phyloP scores from a whole-genome alignment of 2,329 filamentous ascomycete species.

The Stagonosporopsis rhizophila region DNA sequence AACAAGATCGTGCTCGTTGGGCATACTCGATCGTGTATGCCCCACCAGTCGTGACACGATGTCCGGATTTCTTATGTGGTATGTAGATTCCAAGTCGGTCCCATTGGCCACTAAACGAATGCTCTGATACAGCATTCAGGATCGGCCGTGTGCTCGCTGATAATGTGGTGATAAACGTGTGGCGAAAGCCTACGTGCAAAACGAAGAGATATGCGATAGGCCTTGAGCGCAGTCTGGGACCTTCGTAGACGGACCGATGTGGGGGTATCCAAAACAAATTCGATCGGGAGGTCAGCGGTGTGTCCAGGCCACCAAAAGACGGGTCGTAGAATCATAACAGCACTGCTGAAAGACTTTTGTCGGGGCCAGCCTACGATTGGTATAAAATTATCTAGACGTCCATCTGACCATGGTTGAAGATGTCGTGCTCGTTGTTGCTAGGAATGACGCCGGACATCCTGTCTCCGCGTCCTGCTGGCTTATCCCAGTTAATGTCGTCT shows the following conservation, averaged over 20 bases:
- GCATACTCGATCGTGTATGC: constrained; percentile 4
- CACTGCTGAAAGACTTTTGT: constrained; percentile 44
- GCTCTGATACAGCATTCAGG: constrained; percentile 3
- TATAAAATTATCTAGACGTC: constrained; percentile 40
- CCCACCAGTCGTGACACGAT: neutral
- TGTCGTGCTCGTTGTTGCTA: constrained; percentile 54
- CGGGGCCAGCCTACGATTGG: constrained; percentile 18
- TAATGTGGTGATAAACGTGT: constrained; percentile 14
- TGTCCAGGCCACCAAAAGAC: constrained; percentile 7
- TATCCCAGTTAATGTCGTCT: constrained; percentile 53
- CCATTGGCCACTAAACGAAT: constrained; percentile 4
- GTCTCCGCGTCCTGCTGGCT: constrained; percentile 52
- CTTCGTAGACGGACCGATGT: constrained; percentile 26
- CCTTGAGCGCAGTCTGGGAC: constrained; percentile 32
- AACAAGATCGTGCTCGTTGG: constrained; percentile 1
- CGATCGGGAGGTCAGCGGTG: constrained; percentile 4
- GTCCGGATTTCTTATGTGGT: constrained; percentile 18
- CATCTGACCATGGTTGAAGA: constrained; percentile 56
- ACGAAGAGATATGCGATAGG: constrained; percentile 25
- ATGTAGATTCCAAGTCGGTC: constrained; percentile 14
- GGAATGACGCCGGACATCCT: constrained; percentile 61
- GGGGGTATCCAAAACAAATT: constrained; percentile 42
- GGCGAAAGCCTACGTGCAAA: constrained; percentile 20
- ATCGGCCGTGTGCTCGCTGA: constrained; percentile 5
- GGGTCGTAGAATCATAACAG: constrained; percentile 24